These are phyloP conservation scores for Cucurbita argyrosperma DNA, from an alignment of 306 rosid species.

Conservation along the genomic window DNA sequence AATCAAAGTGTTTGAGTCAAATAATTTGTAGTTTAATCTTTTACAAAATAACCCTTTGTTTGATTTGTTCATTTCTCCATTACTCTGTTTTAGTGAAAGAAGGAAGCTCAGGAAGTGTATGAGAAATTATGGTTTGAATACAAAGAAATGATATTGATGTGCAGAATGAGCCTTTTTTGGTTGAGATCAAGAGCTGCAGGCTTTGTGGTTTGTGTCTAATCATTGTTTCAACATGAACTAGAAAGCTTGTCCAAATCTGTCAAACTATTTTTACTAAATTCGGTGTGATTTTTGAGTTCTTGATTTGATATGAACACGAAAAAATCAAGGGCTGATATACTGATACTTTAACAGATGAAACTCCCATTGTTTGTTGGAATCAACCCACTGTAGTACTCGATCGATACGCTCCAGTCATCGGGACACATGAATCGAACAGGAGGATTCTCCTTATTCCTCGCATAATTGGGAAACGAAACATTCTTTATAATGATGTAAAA, in stretches of 20 bases:
- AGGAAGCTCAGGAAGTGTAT: background rate
- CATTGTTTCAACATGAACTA: background rate
- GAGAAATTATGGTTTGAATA: background rate
- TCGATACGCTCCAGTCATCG: conserved; percentile 81
- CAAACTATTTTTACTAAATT: background rate
- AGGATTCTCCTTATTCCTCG: conserved; percentile 73
- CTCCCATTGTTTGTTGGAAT: conserved; percentile 21
- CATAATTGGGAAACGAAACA: conserved; percentile 20
- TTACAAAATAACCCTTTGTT: background rate
- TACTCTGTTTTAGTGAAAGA: background rate
- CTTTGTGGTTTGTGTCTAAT: background rate
- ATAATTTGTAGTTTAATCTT: too few species aligned
- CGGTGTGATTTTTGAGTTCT: background rate
- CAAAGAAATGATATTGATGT: background rate
- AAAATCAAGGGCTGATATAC: too few species aligned
- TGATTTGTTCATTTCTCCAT: background rate
- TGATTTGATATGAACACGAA: background rate
- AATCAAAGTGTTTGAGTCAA: too few species aligned
- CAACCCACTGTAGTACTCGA: conserved; percentile 70
- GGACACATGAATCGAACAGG: conserved; percentile 97
- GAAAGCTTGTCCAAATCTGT: too few species aligned
- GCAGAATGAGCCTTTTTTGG: background rate
- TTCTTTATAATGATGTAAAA: too few species aligned
- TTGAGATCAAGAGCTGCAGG: background rate
- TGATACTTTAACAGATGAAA: background rate